phyloP scores from a whole-genome alignment of 768 basidiomycete species.

The Tylopilus felleus region DNA sequence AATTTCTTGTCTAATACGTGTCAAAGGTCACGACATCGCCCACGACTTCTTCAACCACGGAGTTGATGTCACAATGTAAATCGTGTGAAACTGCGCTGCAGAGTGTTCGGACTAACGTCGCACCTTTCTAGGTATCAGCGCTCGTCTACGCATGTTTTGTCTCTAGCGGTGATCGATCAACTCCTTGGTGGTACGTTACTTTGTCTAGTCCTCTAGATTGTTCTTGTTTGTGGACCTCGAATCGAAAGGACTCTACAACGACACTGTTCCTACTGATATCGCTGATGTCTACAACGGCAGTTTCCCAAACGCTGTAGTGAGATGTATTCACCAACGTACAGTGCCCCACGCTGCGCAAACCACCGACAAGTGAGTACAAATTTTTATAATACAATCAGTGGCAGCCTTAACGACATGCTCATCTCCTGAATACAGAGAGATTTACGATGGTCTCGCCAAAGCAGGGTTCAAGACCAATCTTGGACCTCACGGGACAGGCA shows the following conservation, averaged over 20 bases:
- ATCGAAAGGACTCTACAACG: neutral
- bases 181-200: neutral
- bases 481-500: slow-evolving; percentile 34
- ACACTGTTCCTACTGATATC: slow-evolving; percentile 18
- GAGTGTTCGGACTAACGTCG: neutral
- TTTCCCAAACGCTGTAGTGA: slow-evolving; percentile 16
- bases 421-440: slow-evolving; percentile 22
- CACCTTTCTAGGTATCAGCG: neutral
- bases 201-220: neutral
- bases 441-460: slow-evolving; percentile 36
- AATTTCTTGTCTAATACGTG: slow-evolving; percentile 7
- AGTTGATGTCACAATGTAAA: slow-evolving; percentile 30
- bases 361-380: slow-evolving; percentile 22
- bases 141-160: neutral
- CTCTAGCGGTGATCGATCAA: neutral
- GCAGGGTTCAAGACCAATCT: slow-evolving; percentile 38
- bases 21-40: slow-evolving; percentile 36
- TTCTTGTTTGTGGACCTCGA: neutral
- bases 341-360: slow-evolving; percentile 20
- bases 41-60: slow-evolving; percentile 33
- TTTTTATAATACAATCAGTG: too few species aligned
- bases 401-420: neutral
- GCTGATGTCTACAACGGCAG: slow-evolving; percentile 17
- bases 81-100: neutral
- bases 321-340: slow-evolving; percentile 20